Conservation (phyloP, 768 basidiomycete genomes). For the Boletus huronensis region DNA sequence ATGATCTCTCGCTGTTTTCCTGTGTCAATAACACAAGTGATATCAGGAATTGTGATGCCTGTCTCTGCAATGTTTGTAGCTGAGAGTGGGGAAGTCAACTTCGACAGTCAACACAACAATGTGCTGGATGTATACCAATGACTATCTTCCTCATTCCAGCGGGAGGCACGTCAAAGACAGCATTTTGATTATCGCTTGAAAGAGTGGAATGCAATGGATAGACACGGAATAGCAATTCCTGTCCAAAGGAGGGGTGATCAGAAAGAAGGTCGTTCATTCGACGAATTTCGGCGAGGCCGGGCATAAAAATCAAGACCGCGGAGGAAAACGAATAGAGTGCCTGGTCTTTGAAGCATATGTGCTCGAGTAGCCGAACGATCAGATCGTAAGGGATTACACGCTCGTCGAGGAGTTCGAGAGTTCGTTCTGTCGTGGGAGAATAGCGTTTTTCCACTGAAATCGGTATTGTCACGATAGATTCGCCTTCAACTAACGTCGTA, state of each 20-base stretch:
- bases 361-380: slow-evolving; percentile 78
- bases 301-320: slow-evolving; percentile 90
- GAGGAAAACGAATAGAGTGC: slow-evolving; percentile 56
- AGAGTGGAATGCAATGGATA: slow-evolving; percentile 91
- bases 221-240: slow-evolving; percentile 59
- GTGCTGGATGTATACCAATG: slow-evolving; percentile 55
- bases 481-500: slow-evolving; percentile 32
- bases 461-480: slow-evolving; percentile 20
- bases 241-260: slow-evolving; percentile 73
- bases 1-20: slow-evolving; percentile 95
- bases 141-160: slow-evolving; percentile 86
- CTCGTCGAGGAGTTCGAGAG: slow-evolving; percentile 84
- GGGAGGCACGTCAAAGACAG: slow-evolving; percentile 88
- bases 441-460: slow-evolving; percentile 76
- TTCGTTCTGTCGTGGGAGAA: slow-evolving; percentile 66
- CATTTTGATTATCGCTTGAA: slow-evolving; percentile 85
- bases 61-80: slow-evolving; percentile 95
- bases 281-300: slow-evolving; percentile 91
- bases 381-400: slow-evolving; percentile 89
- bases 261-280: slow-evolving; percentile 76
- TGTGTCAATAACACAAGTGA: slow-evolving; percentile 93
- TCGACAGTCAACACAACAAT: neutral
- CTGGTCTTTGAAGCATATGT: slow-evolving; percentile 69
- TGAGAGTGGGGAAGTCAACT: slow-evolving; percentile 26
- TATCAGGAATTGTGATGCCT: slow-evolving; percentile 97